Evolutionary conservation across 1,284 basidiomycete species (phyloP), one percentile per base, ranked within the genome.

Genomic region (Mycosarcoma maydis): DNA sequence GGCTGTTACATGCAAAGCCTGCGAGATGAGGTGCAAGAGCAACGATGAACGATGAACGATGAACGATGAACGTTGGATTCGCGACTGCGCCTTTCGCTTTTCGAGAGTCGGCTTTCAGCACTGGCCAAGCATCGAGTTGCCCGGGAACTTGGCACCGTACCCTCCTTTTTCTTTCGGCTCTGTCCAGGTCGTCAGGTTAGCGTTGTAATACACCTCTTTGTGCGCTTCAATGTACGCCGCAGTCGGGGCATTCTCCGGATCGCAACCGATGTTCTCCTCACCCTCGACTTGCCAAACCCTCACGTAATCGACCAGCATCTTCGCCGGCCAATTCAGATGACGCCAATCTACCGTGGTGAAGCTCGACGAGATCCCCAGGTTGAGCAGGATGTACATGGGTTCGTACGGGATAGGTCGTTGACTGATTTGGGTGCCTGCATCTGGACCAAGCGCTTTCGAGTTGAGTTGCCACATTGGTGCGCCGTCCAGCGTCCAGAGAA

Each of bases 381-480:
- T 80, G 30, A 79, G 51, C 8, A 80, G 37, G 30, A 80, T 69
- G 51, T 77, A 77, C 76, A 77, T 75, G 11, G 77, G 72, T 19
- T 77, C 73, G 27, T 75, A 67, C 37, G 72, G 76, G 30, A 71
- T 62, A 14, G 57, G 71, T 40, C 76, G 39, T 32, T 56, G 48
- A 43, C 43, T 41, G 40, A 72, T 68, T 17, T 38, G 38, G 26
- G 61, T 53, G 1, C 62, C 47, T 5, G 83, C 48, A 78, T 94
- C 90, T 2, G 90, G 86, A 4, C 84, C 87, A 83, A 94, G 87
- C 7, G 90, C 93, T 29, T 85, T 83, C 16, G 86, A 86, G 30
- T 87, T 86, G 52, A 97, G 76, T 4, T 88, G 69, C 72, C 68
- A 74, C 1, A 75, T 71, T 74, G 52, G 50, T 72, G 9, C 77